Conservation (phyloP, 2,329 filamentous ascomycete species). For the Clarireedia hainanense region DNA sequence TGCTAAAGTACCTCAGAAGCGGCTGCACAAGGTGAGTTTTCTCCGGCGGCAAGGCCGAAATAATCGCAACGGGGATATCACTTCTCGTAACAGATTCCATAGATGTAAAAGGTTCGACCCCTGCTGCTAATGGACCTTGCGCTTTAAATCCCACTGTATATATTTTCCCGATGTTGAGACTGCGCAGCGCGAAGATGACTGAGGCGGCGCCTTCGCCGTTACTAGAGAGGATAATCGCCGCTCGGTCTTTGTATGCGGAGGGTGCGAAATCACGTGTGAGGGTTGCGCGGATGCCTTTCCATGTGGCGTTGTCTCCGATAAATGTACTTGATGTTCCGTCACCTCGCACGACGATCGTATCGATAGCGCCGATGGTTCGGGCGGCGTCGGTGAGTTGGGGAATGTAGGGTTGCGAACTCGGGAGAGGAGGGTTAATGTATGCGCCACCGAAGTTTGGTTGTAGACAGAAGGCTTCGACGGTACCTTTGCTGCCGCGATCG, state of each 20-base stretch:
- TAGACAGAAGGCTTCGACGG: conserved; percentile 64
- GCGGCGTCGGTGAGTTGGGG: conserved; percentile 66
- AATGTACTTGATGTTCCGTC: conserved; percentile 45
- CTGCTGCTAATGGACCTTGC: conserved; percentile 51
- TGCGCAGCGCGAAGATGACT: conserved; percentile 70
- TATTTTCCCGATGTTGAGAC: conserved; percentile 67
- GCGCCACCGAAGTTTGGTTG: conserved; percentile 75
- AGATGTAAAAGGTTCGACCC: conserved; percentile 56
- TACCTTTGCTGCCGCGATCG: conserved; percentile 58
- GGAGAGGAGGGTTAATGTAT: conserved; percentile 67
- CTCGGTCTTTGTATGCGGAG: conserved; percentile 68
- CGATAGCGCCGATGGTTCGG: conserved; percentile 69
- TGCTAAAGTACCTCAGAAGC: conserved; percentile 61
- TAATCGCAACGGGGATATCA: conserved; percentile 72
- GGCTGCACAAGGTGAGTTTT: conserved; percentile 74
- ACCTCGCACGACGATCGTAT: conserved; percentile 64
- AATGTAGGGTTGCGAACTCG: conserved; percentile 49
- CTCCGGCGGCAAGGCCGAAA: conserved; percentile 70
- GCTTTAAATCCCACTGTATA: conserved; percentile 79
- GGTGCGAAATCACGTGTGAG: conserved; percentile 75
- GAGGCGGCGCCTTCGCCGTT: conserved; percentile 69
- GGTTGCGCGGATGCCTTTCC: conserved; percentile 78
- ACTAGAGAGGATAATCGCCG: conserved; percentile 67
- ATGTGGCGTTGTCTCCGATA: conserved; percentile 73
- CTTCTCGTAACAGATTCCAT: conserved; percentile 76